These are phyloP conservation scores for Ceratocystis papillata DNA, from an alignment of 2,329 filamentous ascomycete species.

Conservation along the genomic window DNA sequence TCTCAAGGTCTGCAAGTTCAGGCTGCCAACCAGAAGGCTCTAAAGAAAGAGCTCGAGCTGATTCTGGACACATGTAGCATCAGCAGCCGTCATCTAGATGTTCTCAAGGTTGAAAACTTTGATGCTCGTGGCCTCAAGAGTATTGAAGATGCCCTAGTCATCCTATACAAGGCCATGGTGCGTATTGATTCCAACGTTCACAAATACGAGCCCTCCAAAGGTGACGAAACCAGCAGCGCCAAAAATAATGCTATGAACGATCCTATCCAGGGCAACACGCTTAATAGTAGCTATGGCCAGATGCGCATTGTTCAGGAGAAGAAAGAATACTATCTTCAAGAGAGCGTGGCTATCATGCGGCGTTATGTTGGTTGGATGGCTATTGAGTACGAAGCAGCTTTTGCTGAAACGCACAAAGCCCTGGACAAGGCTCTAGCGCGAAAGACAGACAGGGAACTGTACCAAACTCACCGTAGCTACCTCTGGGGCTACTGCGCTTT, in stretches of 20 bases:
- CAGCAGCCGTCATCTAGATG: constrained; percentile 53
- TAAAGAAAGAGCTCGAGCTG: constrained; percentile 79
- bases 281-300: constrained; percentile 66
- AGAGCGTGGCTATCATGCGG: constrained; percentile 65
- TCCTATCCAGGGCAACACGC: constrained; percentile 39
- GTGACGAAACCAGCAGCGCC: constrained; percentile 32
- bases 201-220: constrained; percentile 39
- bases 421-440: constrained; percentile 50
- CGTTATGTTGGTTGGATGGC: constrained; percentile 74
- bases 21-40: constrained; percentile 87
- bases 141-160: constrained; percentile 66
- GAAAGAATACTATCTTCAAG: constrained; percentile 73
- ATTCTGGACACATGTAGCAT: constrained; percentile 89
- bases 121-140: constrained; percentile 63
- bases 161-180: constrained; percentile 81
- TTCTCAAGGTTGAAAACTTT: constrained; percentile 61
- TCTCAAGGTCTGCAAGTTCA: constrained; percentile 95
- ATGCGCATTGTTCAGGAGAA: constrained; percentile 95
- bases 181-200: constrained; percentile 81
- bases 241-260: constrained; percentile 22
- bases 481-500: constrained; percentile 84
- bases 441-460: constrained; percentile 66
- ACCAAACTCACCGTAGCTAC: constrained; percentile 55
- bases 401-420: constrained; percentile 56
- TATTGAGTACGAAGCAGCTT: constrained; percentile 64